These are phyloP conservation scores for Diaporthe destruens DNA, from an alignment of 2,329 filamentous ascomycete species.

Conservation along the genomic window DNA sequence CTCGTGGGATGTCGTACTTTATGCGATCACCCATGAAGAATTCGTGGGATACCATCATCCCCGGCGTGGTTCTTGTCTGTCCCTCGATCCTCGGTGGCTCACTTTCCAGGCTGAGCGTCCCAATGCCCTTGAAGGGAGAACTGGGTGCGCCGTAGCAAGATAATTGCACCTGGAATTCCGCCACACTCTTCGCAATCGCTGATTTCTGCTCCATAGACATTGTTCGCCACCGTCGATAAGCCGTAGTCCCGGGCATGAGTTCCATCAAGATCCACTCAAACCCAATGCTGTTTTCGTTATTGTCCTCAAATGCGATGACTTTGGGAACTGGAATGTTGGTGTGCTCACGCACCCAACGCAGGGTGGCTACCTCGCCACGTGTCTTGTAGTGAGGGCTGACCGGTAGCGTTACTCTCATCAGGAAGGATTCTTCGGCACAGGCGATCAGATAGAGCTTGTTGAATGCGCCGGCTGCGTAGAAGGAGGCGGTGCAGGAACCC, in stretches of 20 bases:
- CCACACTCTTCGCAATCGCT: conserved; percentile 48
- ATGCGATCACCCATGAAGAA: conserved; percentile 52
- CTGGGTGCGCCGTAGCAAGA: conserved; percentile 42
- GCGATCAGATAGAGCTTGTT: conserved; percentile 50
- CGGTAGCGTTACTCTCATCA: conserved; percentile 47
- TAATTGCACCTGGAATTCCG: conserved; percentile 49
- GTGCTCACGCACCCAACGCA: conserved; percentile 48
- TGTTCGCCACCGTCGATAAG: conserved; percentile 45
- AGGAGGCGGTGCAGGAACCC: conserved; percentile 43
- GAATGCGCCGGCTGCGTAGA: conserved; percentile 48
- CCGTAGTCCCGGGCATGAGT: conserved; percentile 46
- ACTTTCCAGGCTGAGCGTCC: conserved; percentile 45
- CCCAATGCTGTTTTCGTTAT: conserved; percentile 50
- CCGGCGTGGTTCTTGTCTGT: conserved; percentile 37
- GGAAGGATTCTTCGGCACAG: conserved; percentile 43
- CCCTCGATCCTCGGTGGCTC: neutral
- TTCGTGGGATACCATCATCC: conserved; percentile 49
- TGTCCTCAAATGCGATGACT: conserved; percentile 51
- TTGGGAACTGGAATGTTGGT: conserved; percentile 51
- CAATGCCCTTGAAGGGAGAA: conserved; percentile 46
- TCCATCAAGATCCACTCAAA: conserved; percentile 57
- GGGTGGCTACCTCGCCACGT: conserved; percentile 52
- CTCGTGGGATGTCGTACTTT: conserved; percentile 51
- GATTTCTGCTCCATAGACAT: conserved; percentile 47
- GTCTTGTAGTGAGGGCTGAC: conserved; percentile 48